These are phyloP conservation scores for Starmerella apis DNA, from an alignment of 805 yeast genomes.

Conservation along the genomic window DNA sequence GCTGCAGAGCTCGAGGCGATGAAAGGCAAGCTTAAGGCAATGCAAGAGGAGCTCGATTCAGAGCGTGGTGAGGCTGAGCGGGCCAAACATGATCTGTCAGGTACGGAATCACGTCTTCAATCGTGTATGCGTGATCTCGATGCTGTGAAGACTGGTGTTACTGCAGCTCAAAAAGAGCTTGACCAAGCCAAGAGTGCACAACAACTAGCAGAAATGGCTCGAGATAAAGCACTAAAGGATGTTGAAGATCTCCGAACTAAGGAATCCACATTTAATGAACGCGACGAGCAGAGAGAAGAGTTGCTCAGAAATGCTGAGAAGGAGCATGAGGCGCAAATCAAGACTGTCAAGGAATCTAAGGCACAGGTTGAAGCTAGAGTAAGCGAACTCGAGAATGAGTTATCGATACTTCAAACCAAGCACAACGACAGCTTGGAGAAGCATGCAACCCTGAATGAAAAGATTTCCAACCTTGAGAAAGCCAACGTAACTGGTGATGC, in stretches of 20 bases:
- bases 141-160: not conserved
- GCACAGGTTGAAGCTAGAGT: not conserved
- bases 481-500: not conserved
- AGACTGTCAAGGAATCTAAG: slow-evolving; percentile 2
- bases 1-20: not conserved
- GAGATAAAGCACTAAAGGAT: slow-evolving; percentile 1
- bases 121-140: not conserved
- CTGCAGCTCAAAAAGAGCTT: not conserved
- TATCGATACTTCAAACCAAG: not conserved
- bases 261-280: not conserved
- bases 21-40: not conserved
- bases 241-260: not conserved
- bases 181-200: slow-evolving; percentile 2
- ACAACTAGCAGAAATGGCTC: not conserved
- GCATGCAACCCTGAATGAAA: slow-evolving; percentile 1
- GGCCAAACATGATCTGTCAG: not conserved
- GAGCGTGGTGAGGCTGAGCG: slow-evolving; percentile 3
- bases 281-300: not conserved
- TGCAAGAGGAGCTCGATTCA: not conserved
- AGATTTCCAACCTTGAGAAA: slow-evolving; percentile 19
- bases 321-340: not conserved
- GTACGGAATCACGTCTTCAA: not conserved
- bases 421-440: not conserved
- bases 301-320: not conserved
- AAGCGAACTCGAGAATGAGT: slow-evolving; percentile 18